Evolutionary conservation across 2,329 filamentous ascomycete genomes (phyloP).

Genomic region (Ophiosphaerella korrae): DNA sequence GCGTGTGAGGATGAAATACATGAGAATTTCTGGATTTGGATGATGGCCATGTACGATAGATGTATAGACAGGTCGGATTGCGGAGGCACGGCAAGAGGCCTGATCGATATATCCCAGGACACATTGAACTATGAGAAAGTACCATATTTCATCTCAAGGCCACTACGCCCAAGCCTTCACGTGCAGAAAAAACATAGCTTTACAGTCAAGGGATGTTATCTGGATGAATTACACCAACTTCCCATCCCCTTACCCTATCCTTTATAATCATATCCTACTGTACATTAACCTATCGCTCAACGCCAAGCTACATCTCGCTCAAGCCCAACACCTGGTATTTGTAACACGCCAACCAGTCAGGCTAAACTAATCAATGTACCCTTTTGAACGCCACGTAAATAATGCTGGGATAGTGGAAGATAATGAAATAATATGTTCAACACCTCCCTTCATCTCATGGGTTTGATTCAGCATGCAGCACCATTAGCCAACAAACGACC

Average conservation of each 20-base stretch:
- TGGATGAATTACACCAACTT: too few relatives aligned
- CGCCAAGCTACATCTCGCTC: not conserved
- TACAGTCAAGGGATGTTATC: not conserved
- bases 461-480: not conserved
- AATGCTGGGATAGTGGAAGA: not conserved
- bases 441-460: not conserved
- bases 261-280: not conserved
- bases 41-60: too few relatives aligned
- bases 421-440: not conserved
- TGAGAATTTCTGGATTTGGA: too few relatives aligned
- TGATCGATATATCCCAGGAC: too few relatives aligned
- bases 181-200: not conserved
- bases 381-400: not conserved
- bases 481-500: conserved; percentile 27
- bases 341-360: too few relatives aligned
- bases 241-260: too few relatives aligned
- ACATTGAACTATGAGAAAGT: too few relatives aligned
- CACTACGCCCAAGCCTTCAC: not conserved
- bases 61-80: too few relatives aligned
- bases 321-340: too few relatives aligned
- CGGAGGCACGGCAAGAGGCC: too few relatives aligned
- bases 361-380: not conserved
- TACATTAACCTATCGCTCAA: not conserved
- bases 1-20: too few relatives aligned
- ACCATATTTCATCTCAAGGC: too few relatives aligned